Conservation (phyloP, 2,329 filamentous ascomycete species). For the Pestalotiopsis sp. region DNA sequence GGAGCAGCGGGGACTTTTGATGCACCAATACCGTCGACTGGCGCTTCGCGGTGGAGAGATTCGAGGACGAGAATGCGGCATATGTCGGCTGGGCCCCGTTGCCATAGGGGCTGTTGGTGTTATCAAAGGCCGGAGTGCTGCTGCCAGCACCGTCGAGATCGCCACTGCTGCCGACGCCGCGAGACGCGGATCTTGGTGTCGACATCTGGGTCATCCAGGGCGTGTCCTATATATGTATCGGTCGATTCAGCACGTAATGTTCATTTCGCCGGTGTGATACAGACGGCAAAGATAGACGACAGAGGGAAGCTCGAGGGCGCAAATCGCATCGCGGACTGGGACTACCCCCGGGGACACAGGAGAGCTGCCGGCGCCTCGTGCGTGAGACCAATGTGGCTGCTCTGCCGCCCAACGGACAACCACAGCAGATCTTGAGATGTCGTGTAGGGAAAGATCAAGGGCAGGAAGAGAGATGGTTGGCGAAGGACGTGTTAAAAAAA, state of each 20-base stretch:
- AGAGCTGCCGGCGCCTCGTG: too few relatives aligned
- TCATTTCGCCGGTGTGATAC: not conserved
- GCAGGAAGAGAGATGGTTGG: too few relatives aligned
- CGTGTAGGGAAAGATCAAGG: too few relatives aligned
- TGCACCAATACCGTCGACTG: conserved; percentile 93
- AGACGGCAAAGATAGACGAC: not conserved
- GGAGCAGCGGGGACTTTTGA: conserved; percentile 90
- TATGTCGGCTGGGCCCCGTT: conserved; percentile 65
- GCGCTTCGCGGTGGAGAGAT: conserved; percentile 75
- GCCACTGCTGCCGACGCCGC: conserved; percentile 35
- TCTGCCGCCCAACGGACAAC: too few relatives aligned
- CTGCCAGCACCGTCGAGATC: conserved; percentile 27
- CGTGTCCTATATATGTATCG: conserved; percentile 37
- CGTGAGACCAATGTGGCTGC: too few relatives aligned
- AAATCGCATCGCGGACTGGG: not conserved
- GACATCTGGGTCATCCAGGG: conserved; percentile 60
- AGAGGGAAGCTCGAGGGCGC: not conserved
- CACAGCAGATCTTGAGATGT: too few relatives aligned
- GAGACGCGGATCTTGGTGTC: conserved; percentile 43
- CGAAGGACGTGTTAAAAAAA: too few relatives aligned
- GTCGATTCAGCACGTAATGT: not conserved
- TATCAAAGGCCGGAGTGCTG: conserved; percentile 31
- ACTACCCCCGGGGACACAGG: too few relatives aligned
- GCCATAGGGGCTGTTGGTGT: conserved; percentile 34
- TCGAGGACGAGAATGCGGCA: conserved; percentile 87